phyloP scores from a whole-genome alignment of 495 filamentous ascomycete genomes.

The Staphylotrichum longicolle region DNA sequence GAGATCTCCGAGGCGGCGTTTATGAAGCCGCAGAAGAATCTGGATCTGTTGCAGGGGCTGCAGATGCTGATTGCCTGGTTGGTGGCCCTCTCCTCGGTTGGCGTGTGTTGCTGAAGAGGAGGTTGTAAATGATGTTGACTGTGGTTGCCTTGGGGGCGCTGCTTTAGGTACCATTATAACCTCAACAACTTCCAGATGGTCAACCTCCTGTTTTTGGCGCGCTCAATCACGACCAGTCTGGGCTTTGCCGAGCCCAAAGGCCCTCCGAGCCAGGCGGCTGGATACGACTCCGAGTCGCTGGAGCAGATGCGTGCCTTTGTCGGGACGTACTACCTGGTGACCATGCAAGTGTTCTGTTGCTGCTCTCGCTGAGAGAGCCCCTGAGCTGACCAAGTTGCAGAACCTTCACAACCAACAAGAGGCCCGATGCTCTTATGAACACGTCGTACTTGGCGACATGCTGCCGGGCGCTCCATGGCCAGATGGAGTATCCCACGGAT shows the following conservation, averaged over 20 bases:
- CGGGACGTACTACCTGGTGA: constrained; percentile 36
- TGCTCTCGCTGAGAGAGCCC: neutral
- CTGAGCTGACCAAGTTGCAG: constrained; percentile 10
- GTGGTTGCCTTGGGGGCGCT: neutral
- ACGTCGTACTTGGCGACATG: constrained; percentile 28
- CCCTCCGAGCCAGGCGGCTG: neutral
- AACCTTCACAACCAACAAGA: constrained; percentile 36
- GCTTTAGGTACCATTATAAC: constrained; percentile 31
- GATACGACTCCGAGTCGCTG: constrained; percentile 19
- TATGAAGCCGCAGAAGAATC: constrained; percentile 17
- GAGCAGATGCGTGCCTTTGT: constrained; percentile 34
- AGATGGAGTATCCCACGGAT: constrained; percentile 29
- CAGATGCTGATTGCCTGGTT: constrained; percentile 33
- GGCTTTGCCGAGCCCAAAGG: constrained; percentile 13
- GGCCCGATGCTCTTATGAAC: constrained; percentile 34
- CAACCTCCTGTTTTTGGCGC: constrained; percentile 33
- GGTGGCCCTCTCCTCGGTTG: neutral
- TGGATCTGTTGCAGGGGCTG: constrained; percentile 35
- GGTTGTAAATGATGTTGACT: neutral
- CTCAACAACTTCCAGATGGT: constrained; percentile 34
- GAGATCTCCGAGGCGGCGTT: constrained; percentile 29
- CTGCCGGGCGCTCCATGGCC: constrained; percentile 25
- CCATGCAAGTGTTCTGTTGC: constrained; percentile 24
- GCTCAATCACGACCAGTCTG: constrained; percentile 28
- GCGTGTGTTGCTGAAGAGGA: neutral